Evolutionary conservation across 2,329 filamentous ascomycete genomes (phyloP), one percentile per base, ranked within the genome.

Genomic region (Exophiala mesophila): DNA sequence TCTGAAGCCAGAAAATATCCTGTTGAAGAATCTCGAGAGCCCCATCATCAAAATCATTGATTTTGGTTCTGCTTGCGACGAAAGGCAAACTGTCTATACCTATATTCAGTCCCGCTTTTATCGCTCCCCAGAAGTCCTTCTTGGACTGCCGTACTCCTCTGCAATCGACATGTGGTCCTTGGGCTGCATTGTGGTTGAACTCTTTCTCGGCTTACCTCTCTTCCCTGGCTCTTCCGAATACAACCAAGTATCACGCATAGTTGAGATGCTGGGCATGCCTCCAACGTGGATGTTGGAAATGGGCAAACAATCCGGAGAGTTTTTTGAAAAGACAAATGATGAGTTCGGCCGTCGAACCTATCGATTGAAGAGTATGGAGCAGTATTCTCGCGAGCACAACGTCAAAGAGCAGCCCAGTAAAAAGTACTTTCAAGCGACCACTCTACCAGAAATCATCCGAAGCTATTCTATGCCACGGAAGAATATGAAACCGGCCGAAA

Each of bases 11-110:
- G 92, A 98, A 65, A 98, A 98, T 57, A 98, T 98, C 44, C 69
- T 98, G 31, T 73, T 98, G 40, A 98, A 98, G 67, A 98, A 98
- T 62, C 80, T 98, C 30, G 92, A 98, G 64, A 97, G 90, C 58
- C 92, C 92, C 3, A 97, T 98, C 55, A 98, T 98, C 76, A 98
- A 98, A 66, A 96, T 98, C 59, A 98, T 98, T 63, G 92, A 98
- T 73, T 98, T 98, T 61, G 92, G 92, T 31, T 98, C 92, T 26
- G 92, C 92, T 10, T 98, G 92, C 64, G 92, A 98, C 63, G 92
- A 98, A 68, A 82, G 92, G 37, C 92, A 98, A 64, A 98, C 92
- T 0, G 92, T 98, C 19, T 98, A 98, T 65, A 98, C 92, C 4
- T 98, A 98, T 63, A 98, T 98, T 48, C 92, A 98, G 64, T 98